Conservation (phyloP, 495 filamentous ascomycete genomes). For the Podospora didyma region DNA sequence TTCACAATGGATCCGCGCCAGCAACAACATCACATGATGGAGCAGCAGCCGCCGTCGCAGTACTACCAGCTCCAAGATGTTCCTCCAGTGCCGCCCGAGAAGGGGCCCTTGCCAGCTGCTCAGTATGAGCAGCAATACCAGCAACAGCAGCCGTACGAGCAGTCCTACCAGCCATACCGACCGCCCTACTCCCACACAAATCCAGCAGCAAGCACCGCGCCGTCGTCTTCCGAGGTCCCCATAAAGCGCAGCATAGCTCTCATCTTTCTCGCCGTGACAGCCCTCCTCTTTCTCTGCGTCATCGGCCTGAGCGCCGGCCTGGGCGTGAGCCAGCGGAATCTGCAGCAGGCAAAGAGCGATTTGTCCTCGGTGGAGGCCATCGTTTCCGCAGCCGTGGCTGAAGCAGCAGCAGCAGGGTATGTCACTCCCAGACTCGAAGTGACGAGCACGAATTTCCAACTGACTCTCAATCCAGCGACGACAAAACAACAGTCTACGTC, state of each 20-base stretch:
- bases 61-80: neutral
- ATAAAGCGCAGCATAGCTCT: constrained; percentile 19
- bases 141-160: neutral
- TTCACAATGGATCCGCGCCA: neutral
- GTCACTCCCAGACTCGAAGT: too few relatives aligned
- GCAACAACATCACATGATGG: neutral
- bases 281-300: constrained; percentile 13
- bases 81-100: neutral
- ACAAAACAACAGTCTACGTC: neutral
- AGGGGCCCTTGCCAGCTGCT: neutral
- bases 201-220: neutral
- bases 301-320: constrained; percentile 27
- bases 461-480: constrained; percentile 2
- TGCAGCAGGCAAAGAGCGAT: constrained; percentile 13
- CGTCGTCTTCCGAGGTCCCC: neutral
- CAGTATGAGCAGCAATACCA: neutral
- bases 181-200: too few relatives aligned
- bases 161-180: neutral
- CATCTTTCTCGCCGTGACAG: constrained; percentile 1
- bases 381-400: constrained; percentile 5
- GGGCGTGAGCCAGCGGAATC: constrained; percentile 24
- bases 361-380: constrained; percentile 11
- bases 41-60: too few relatives aligned
- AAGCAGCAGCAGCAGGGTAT: neutral
- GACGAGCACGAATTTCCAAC: neutral